phyloP scores from a whole-genome alignment of 2,329 filamentous ascomycete genomes.

The Lecanosticta acicola region DNA sequence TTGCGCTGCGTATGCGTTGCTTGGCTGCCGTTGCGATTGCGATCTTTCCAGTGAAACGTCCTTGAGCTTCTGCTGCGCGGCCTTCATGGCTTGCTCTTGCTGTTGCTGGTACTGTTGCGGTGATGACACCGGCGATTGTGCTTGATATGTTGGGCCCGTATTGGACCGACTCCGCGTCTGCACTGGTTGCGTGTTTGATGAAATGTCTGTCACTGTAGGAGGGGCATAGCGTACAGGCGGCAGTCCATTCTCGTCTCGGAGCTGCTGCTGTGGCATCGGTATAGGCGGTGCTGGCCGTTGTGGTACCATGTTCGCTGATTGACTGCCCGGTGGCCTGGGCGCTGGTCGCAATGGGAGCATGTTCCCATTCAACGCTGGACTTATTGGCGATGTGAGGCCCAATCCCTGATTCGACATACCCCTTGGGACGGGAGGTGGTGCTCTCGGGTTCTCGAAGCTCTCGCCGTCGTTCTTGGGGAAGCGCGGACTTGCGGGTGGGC shows the following conservation, averaged over 20 bases:
- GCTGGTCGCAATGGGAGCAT: constrained; percentile 73
- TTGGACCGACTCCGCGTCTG: constrained; percentile 41
- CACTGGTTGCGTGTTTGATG: constrained; percentile 28
- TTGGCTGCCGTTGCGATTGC: constrained; percentile 62
- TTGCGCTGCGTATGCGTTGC: constrained; percentile 39
- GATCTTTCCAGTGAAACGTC: constrained; percentile 57
- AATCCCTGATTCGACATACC: no score
- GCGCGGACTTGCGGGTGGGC: constrained; percentile 75
- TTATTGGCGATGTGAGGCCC: constrained; percentile 39
- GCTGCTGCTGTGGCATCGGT: constrained; percentile 41
- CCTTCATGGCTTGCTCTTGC: constrained; percentile 76
- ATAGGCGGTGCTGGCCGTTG: constrained; percentile 35
- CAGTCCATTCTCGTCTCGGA: constrained; percentile 34
- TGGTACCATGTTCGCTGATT: constrained; percentile 43
- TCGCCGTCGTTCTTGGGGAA: constrained; percentile 86
- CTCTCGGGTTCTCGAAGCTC: constrained; percentile 94
- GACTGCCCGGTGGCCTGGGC: constrained; percentile 65
- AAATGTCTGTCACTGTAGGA: constrained; percentile 36
- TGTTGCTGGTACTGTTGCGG: constrained; percentile 58
- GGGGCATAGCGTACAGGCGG: constrained; percentile 41
- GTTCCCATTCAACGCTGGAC: constrained; percentile 45
- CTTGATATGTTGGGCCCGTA: constrained; percentile 38
- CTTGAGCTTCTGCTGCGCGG: constrained; percentile 70
- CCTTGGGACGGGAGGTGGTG: constrained; percentile 79
- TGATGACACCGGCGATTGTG: constrained; percentile 46